Evolutionary conservation across 2,329 filamentous ascomycete species (phyloP), one percentile per base, ranked within the genome.

Genomic region (Coccinonectria pachysandricola): DNA sequence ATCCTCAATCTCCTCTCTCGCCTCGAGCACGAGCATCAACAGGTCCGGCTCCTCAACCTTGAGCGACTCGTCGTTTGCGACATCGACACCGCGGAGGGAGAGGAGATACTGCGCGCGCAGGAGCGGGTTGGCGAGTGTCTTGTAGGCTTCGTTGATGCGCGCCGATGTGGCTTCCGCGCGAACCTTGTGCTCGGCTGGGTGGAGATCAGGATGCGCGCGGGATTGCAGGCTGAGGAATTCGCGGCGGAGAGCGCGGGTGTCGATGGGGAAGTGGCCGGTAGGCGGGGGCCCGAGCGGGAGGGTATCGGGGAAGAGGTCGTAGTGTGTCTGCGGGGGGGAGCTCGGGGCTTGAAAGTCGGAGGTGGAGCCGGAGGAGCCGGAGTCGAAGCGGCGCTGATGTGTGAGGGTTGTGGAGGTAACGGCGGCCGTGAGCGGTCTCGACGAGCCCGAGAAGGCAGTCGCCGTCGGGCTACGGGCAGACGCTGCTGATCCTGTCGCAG

Each of bases 101-200:
- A 96, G 69, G 5, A 96, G 60, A 52, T 96, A 94, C 53, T 95
- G 85, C n/a, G 88, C 87, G 13, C 91, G 74, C 24, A 72, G 56
- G 8, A 98, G 62, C 10, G 91, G 87, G 42, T 79, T 73, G 25
- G 71, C 62, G 1, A 98, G 70, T 3, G 87, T 94, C 47, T 75
- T 79, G 66, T 92, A 96, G 1, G 91, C 91, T 40, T 86, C 79
- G 64, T 96, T 96, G 53, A 96, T 87, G 14, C 73, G 69, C 6
- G 84, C 72, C 7, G 81, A 91, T n/a, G 77, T 63, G 0, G 75
- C 80, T 53, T 92, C 83, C 12, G 86, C 85, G 24, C 68, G 46
- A 43, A 59, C 42, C 58, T 78, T 64, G 53, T 64, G 47, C 52
- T 64, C 20, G 40, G 65, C 37, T 41, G 71, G 62, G 50, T 68